These are phyloP conservation scores for Penicillium macrosclerotiorum DNA, from an alignment of 495 filamentous ascomycete species.

Conservation along the genomic window DNA sequence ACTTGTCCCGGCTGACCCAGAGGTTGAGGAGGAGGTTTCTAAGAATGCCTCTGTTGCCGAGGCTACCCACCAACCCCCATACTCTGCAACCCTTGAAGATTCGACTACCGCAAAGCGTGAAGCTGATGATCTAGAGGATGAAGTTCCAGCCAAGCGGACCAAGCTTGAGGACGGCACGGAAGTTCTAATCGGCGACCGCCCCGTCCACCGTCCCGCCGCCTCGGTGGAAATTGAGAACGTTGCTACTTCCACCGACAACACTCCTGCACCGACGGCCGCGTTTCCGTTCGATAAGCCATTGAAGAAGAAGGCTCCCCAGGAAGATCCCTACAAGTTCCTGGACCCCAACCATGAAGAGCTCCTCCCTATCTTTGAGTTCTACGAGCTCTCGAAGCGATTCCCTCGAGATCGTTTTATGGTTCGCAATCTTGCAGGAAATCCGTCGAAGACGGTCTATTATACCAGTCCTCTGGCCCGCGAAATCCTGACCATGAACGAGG, in stretches of 20 bases:
- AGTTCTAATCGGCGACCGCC: constrained; percentile 46
- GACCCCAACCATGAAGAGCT: constrained; percentile 69
- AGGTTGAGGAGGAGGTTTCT: constrained; percentile 33
- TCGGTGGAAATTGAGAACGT: constrained; percentile 38
- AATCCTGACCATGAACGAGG: constrained; percentile 80
- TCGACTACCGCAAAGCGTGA: constrained; percentile 36
- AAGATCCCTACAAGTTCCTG: constrained; percentile 93
- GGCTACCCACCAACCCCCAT: constrained; percentile 39
- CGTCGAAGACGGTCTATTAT: constrained; percentile 92
- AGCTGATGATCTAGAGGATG: constrained; percentile 40
- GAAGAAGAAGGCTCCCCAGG: constrained; percentile 53
- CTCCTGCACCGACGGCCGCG: constrained; percentile 26
- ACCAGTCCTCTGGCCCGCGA: constrained; percentile 79
- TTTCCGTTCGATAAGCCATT: constrained; percentile 21
- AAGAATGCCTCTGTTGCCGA: constrained; percentile 47
- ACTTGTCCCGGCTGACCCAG: constrained; percentile 36
- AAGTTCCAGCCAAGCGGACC: constrained; percentile 44
- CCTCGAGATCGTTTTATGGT: constrained; percentile 92
- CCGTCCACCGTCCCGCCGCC: constrained; percentile 47
- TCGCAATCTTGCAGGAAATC: constrained; percentile 78
- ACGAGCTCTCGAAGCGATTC: constrained; percentile 76
- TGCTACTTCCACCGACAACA: constrained; percentile 35
- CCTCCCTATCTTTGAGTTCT: constrained; percentile 72
- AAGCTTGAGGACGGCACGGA: constrained; percentile 48
- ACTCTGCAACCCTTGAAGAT: constrained; percentile 33